These are phyloP conservation scores for Saccharomyces hybrid DNA, from an alignment of 1,139 yeast genomes.

Conservation along the genomic window DNA sequence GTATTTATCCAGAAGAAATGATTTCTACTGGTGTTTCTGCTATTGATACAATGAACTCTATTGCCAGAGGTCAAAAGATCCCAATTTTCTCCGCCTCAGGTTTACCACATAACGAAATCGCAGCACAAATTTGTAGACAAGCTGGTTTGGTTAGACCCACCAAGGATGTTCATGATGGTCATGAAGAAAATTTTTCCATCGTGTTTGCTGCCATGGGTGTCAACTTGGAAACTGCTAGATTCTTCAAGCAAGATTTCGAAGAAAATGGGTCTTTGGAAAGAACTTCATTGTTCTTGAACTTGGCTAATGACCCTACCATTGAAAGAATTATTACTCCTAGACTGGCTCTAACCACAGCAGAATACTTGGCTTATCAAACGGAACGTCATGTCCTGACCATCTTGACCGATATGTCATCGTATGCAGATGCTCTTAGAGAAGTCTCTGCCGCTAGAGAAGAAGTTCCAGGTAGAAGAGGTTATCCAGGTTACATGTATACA, in stretches of 20 bases:
- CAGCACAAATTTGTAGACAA: slow-evolving; percentile 99
- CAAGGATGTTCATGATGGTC: slow-evolving; percentile 99
- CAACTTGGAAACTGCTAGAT: slow-evolving; percentile 82
- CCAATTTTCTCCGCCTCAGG: slow-evolving; percentile 99
- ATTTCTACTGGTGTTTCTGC: slow-evolving; percentile 98
- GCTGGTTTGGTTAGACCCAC: slow-evolving; percentile 99
- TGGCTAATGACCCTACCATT: slow-evolving; percentile 98
- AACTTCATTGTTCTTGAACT: slow-evolving; percentile 89
- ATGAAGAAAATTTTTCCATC: slow-evolving; percentile 97
- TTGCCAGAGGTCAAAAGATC: slow-evolving; percentile 99
- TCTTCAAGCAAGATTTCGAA: slow-evolving; percentile 98
- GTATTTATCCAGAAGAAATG: slow-evolving; percentile 99
- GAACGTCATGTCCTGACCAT: slow-evolving; percentile 98
- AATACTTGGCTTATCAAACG: slow-evolving; percentile 96
- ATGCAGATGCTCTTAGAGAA: slow-evolving; percentile 99
- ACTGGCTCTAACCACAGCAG: slow-evolving; percentile 97
- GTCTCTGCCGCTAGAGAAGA: slow-evolving; percentile 99
- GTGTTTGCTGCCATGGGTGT: slow-evolving; percentile 99
- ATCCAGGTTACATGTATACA: slow-evolving; percentile 99
- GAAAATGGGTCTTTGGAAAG: slow-evolving; percentile 98
- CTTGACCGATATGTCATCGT: slow-evolving; percentile 97
- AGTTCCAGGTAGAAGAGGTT: slow-evolving; percentile 99
- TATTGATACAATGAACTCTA: slow-evolving; percentile 97
- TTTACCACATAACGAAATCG: slow-evolving; percentile 98
- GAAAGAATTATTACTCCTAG: slow-evolving; percentile 99